Evolutionary conservation across 495 filamentous ascomycete species (phyloP), one percentile per base, ranked within the genome.

Genomic region (Aeminium ludgeri): DNA sequence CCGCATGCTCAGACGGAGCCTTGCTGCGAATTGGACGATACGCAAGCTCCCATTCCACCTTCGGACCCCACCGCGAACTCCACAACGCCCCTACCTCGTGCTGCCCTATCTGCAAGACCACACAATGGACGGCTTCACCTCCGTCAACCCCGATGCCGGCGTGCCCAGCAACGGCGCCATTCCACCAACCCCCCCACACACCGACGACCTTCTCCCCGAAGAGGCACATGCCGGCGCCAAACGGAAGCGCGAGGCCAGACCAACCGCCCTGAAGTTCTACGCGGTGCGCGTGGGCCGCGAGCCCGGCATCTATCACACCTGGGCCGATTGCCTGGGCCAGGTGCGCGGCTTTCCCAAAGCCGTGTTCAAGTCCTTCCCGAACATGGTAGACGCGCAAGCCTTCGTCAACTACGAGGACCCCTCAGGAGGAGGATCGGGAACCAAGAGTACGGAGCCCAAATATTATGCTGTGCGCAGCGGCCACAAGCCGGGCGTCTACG

Each of bases 401-500:
- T 97, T 80, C 52, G 63, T 84, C 20, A 82, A 82, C 38, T 61
- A 28, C 40, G 38, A 47, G 2, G 42, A 38, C 20, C 23, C 23
- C 23, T 25, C 23, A 8, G 23, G 23, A 3, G 23, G 23, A 3
- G 23, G 23, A 4, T 25, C 23, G 8, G 23, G 23, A 4, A 15
- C 51, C 29, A 36, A 35, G 10, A 30, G 11, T 10, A 6, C 6
- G 34, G 40, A 19, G 16, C 10, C 3, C 2, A 39, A 72, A 53
- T 96, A 74, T 55, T 97, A 97, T 52, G 89, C 72, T 6, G 78
- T 97, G n/a, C 83, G 77, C 31, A 68, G 72, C 42, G 89, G 89
- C 32, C 69, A 73, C 42, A 63, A 67, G n/a, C 82, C 86, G 0
- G 87, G 89, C 3, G 78, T 97, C 1, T 97, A 94, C 59, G 80